Conservation (phyloP, 208 protist genomes). For the Herpetomonas samuelpessoai region DNA sequence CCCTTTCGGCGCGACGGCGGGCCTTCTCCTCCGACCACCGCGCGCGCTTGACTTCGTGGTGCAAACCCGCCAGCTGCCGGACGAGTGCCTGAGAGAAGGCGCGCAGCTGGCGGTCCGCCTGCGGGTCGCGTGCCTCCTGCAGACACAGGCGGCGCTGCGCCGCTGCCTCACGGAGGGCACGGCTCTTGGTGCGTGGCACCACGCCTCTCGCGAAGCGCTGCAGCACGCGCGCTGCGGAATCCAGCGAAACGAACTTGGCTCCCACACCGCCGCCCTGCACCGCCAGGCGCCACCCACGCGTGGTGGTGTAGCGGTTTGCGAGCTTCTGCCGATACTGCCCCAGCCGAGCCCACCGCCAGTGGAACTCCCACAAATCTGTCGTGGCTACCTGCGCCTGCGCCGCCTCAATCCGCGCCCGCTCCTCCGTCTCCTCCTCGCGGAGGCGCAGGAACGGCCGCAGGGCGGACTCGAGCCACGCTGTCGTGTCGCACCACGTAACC, state of each 20-base stretch:
- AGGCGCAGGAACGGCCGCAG: constrained; percentile 1
- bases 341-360: constrained; percentile 32
- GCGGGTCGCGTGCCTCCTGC: not conserved
- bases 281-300: constrained; percentile 13
- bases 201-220: constrained; percentile 11
- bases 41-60: not conserved
- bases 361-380: constrained; percentile 11
- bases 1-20: too few species aligned
- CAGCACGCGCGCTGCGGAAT: constrained; percentile 20
- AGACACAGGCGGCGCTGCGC: not conserved
- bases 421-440: constrained; percentile 1
- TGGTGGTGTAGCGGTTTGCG: constrained; percentile 3
- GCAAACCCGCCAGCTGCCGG: not conserved
- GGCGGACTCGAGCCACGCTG: not conserved
- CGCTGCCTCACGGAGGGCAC: not conserved
- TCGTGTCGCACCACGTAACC: not conserved
- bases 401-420: not conserved
- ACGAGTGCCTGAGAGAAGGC: not conserved
- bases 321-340: constrained; percentile 7
- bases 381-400: not conserved
- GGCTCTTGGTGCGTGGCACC: not conserved
- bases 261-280: constrained; percentile 4
- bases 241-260: constrained; percentile 21
- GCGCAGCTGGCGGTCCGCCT: not conserved
- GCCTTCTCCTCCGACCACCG: not conserved